phyloP scores from a whole-genome alignment of 2,329 filamentous ascomycete genomes.

The Pseudogymnoascus sp. region DNA sequence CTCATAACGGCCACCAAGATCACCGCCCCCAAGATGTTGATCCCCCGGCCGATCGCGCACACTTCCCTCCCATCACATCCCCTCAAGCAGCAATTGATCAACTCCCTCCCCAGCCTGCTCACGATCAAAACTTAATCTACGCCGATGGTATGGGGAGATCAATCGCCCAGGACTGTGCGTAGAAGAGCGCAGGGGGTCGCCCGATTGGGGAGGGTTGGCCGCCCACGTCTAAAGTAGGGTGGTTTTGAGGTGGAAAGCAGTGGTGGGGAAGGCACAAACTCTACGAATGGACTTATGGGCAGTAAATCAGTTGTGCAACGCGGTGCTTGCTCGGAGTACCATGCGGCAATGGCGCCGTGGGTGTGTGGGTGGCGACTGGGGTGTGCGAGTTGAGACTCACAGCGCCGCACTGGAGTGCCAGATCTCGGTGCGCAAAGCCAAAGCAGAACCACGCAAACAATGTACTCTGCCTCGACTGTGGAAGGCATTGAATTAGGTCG shows the following conservation, averaged over 20 bases:
- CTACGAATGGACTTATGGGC: background rate
- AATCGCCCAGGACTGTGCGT: background rate
- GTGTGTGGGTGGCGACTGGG: background rate
- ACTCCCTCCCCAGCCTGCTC: background rate
- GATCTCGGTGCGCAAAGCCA: background rate
- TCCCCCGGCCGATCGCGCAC: background rate
- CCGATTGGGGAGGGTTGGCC: background rate
- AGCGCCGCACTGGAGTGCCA: background rate
- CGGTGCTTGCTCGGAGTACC: background rate
- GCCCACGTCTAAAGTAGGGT: background rate
- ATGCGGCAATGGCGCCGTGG: background rate
- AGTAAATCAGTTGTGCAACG: background rate
- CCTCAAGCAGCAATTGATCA: conserved; percentile 2
- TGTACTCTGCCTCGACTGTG: background rate
- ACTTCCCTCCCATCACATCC: background rate
- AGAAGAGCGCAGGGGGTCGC: background rate
- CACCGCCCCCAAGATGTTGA: background rate
- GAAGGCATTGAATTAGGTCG: background rate
- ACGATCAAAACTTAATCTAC: conserved; percentile 3
- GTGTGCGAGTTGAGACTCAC: background rate
- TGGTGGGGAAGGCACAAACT: background rate
- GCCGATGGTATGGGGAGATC: background rate
- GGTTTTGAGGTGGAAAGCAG: background rate
- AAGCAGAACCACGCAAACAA: background rate
- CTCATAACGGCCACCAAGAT: background rate